Percentiles rank a stretch among this genome's conserved stretches.
Conservation (phyloP, 257 asterid species). For the Solanum corneliomulleri region DNA sequence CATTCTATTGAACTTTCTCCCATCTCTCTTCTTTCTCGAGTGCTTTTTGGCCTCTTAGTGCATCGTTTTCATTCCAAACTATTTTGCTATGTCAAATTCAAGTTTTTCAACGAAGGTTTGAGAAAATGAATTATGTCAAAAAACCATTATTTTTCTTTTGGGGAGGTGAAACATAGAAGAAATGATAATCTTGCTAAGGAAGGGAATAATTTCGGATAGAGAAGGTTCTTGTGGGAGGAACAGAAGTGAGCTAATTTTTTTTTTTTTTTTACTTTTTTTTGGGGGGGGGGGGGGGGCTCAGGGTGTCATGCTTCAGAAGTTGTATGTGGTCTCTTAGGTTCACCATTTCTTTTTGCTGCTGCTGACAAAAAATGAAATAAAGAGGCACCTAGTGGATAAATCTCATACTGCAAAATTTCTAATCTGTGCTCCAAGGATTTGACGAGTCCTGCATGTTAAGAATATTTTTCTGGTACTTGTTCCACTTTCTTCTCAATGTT, state of each 20-base stretch:
- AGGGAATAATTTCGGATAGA: no score
- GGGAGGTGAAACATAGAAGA: no score
- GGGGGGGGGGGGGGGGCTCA: not conserved
- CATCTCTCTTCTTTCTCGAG: not conserved
- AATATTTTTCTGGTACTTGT: not conserved
- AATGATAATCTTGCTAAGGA: no score
- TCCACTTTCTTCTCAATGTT: not conserved
- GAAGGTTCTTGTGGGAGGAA: no score
- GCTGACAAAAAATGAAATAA: not conserved
- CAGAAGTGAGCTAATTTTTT: not conserved
- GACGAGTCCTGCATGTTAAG: not conserved
- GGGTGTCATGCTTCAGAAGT: not conserved
- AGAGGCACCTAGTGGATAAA: not conserved
- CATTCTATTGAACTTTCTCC: not conserved
- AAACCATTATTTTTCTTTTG: no score
- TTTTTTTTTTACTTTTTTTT: not conserved
- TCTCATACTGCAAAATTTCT: not conserved
- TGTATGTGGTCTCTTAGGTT: not conserved
- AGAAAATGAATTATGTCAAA: no score
- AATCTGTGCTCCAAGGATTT: not conserved
- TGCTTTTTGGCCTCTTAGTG: not conserved
- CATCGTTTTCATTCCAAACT: not conserved
- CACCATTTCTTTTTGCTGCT: not conserved
- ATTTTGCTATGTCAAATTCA: not conserved
- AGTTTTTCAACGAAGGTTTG: no score